Evolutionary conservation across 306 rosid species (phyloP).

Genomic region (Dalbergia cultrata): DNA sequence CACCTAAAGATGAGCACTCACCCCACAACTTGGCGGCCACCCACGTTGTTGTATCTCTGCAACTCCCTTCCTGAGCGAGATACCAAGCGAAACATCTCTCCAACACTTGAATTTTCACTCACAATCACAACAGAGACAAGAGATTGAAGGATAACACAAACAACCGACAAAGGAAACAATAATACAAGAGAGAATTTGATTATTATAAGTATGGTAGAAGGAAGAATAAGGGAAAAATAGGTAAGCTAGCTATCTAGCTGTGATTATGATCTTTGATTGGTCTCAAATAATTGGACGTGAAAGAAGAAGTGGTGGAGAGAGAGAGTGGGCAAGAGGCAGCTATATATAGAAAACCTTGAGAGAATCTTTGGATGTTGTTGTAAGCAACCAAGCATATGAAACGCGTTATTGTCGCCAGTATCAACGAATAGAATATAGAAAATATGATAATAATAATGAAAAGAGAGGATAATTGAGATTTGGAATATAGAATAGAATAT

Average conservation of each 20-base stretch:
- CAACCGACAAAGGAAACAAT: not conserved
- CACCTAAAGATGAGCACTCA: slow-evolving; percentile 19
- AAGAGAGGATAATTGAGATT: not conserved
- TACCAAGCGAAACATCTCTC: slow-evolving; percentile 73
- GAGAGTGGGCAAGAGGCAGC: slow-evolving; percentile 29
- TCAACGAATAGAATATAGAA: not conserved
- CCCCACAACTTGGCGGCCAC: slow-evolving; percentile 99
- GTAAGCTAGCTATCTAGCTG: too few species aligned
- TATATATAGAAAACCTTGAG: slow-evolving; percentile 37
- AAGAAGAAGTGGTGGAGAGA: slow-evolving; percentile 10
- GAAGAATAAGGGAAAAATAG: not conserved
- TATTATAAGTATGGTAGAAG: too few species aligned
- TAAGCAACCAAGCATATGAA: slow-evolving; percentile 1
- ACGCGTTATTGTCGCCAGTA: slow-evolving; percentile 48
- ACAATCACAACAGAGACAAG: not conserved
- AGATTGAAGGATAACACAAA: not conserved
- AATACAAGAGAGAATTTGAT: not conserved
- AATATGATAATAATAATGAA: not conserved
- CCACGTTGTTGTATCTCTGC: slow-evolving; percentile 87
- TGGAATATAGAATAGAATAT: not conserved
- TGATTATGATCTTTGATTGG: not conserved
- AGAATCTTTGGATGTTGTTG: not conserved
- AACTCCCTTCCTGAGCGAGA: slow-evolving; percentile 91
- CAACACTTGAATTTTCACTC: not conserved
- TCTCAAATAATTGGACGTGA: not conserved